Conservation (phyloP, 495 filamentous ascomycete genomes). For the Podospora comata region DNA sequence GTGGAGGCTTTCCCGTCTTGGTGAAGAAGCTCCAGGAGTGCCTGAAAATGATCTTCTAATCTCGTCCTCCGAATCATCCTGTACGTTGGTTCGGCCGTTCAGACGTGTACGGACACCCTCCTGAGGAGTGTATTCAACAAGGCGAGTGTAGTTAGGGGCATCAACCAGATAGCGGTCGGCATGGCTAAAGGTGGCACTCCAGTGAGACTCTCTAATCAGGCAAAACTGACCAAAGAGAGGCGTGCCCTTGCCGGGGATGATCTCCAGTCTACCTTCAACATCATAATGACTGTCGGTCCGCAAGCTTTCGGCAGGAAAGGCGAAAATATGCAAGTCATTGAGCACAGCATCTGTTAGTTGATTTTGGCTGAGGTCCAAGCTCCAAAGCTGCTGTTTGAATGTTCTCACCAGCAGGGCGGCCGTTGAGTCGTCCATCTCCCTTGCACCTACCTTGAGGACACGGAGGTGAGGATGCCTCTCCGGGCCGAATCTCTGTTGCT, state of each 20-base stretch:
- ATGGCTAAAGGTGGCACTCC: conserved; percentile 34
- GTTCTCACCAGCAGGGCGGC: conserved; percentile 30
- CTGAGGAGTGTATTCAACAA: conserved; percentile 15
- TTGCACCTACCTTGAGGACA: conserved; percentile 38
- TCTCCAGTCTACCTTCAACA: conserved; percentile 35
- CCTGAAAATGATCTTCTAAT: conserved; percentile 33
- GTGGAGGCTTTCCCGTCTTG: conserved; percentile 6
- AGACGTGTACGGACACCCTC: conserved; percentile 25
- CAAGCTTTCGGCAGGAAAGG: conserved; percentile 25
- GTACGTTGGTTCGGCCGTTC: conserved; percentile 31
- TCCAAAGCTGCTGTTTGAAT: conserved; percentile 41
- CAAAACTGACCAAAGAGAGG: conserved; percentile 34
- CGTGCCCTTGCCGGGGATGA: conserved; percentile 22
- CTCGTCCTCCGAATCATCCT: conserved; percentile 32
- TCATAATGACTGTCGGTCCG: conserved; percentile 20
- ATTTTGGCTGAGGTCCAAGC: conserved; percentile 46
- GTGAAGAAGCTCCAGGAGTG: conserved; percentile 5
- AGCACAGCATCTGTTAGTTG: conserved; percentile 36
- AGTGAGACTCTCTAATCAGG: conserved; percentile 38
- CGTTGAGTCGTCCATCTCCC: conserved; percentile 36
- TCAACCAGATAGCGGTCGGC: conserved; percentile 41
- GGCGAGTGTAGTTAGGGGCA: conserved; percentile 34
- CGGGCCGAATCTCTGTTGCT: conserved; percentile 30
- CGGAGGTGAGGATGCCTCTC: conserved; percentile 37
- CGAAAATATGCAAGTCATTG: conserved; percentile 23